phyloP scores from a whole-genome alignment of 305 asterid genomes.

The Solanum hybrid region DNA sequence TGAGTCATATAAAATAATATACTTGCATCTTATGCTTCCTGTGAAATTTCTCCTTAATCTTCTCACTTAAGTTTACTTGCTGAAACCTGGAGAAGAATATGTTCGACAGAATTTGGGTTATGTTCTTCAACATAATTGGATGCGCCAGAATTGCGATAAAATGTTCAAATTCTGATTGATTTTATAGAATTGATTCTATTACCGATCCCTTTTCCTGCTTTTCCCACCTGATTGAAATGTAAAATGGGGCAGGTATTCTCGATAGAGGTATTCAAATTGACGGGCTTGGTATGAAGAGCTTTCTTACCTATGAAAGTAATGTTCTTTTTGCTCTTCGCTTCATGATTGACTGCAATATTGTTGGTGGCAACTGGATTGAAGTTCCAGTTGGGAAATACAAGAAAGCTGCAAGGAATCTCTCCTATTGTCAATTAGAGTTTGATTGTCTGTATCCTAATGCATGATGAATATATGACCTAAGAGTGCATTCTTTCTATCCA shows the following conservation, averaged over 20 bases:
- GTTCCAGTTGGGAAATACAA: slow-evolving; percentile 76
- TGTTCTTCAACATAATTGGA: background rate
- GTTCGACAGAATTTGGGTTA: background rate
- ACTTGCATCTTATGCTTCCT: background rate
- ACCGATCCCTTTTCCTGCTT: background rate
- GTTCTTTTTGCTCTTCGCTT: slow-evolving; percentile 95
- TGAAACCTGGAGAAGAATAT: background rate
- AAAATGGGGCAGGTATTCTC: slow-evolving; percentile 63
- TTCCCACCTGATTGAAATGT: background rate
- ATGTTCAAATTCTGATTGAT: background rate
- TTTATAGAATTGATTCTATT: background rate
- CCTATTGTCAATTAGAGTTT: slow-evolving; percentile 83
- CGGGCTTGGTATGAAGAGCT: slow-evolving; percentile 76
- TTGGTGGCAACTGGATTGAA: slow-evolving; percentile 98
- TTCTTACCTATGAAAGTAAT: slow-evolving; percentile 93
- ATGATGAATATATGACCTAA: slow-evolving; percentile 6
- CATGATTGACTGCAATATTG: slow-evolving; percentile 91
- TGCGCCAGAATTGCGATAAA: background rate
- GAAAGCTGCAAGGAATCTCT: slow-evolving; percentile 45
- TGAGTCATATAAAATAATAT: background rate
- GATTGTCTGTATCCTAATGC: slow-evolving; percentile 89
- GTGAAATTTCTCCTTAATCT: background rate
- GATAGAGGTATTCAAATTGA: slow-evolving; percentile 92
- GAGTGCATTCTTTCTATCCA: background rate
- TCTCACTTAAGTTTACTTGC: background rate